phyloP scores from a whole-genome alignment of 2,329 filamentous ascomycete genomes.

The Beauveria rudraprayagi region DNA sequence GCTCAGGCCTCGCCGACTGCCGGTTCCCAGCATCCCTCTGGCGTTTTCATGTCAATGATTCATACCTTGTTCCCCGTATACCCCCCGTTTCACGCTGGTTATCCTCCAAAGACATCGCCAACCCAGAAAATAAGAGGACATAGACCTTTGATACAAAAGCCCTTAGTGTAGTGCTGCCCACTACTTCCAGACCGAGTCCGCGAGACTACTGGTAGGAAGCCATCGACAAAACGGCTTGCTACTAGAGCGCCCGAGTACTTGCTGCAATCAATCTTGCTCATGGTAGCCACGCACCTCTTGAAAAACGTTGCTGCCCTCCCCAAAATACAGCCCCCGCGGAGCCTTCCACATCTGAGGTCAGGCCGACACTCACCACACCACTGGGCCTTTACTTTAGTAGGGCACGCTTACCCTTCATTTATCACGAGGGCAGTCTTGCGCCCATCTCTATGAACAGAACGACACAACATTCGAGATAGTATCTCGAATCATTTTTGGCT shows the following conservation, averaged over 20 bases:
- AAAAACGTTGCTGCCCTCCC: background rate
- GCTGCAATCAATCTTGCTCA: background rate
- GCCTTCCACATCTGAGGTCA: background rate
- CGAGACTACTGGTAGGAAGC: background rate
- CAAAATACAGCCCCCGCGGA: background rate
- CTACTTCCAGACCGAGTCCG: background rate
- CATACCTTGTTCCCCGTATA: background rate
- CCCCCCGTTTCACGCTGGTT: background rate
- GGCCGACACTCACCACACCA: background rate
- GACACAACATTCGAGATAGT: background rate
- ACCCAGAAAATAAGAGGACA: background rate
- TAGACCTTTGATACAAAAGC: background rate
- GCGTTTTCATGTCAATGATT: background rate
- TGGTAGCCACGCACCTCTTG: background rate
- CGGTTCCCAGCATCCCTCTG: background rate
- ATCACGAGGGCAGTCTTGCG: background rate
- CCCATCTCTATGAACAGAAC: background rate
- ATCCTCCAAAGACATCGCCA: background rate
- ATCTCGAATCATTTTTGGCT: background rate
- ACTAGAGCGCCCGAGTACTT: background rate
- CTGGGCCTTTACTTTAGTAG: background rate
- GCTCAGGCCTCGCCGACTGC: constrained; percentile 7
- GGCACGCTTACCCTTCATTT: background rate
- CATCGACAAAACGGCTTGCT: background rate
- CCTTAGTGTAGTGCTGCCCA: background rate